A percentile compares a stretch with the other conserved stretches of the same genome.
These are phyloP conservation scores for Leavenworthia alabamica DNA, from an alignment of 345 rosid species.

Conservation along the genomic window DNA sequence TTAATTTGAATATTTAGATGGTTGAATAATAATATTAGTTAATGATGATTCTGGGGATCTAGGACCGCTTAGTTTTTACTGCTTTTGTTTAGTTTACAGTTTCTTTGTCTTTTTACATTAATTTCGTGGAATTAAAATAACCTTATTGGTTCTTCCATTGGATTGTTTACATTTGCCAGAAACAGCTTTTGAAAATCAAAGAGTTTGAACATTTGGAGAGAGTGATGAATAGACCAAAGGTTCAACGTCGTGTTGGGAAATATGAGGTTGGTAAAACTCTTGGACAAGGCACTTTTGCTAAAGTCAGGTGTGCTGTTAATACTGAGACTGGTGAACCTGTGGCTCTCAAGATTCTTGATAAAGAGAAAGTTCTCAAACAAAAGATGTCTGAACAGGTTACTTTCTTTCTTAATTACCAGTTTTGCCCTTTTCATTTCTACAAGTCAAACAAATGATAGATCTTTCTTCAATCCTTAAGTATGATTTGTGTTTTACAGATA, in stretches of 20 bases:
- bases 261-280: conserved; percentile 89
- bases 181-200: conserved; percentile 2
- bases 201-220: too few relatives aligned
- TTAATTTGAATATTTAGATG: too few relatives aligned
- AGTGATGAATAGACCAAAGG: conserved; percentile 36
- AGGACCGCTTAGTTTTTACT: background rate
- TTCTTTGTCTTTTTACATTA: background rate
- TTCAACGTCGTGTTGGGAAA: conserved; percentile 81
- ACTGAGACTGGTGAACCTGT: conserved; percentile 65
- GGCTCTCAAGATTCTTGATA: conserved; percentile 91
- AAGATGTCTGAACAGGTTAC: conserved; percentile 98
- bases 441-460: background rate
- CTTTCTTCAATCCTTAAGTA: background rate
- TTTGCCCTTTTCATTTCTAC: too few relatives aligned
- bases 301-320: conserved; percentile 84
- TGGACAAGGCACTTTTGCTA: conserved; percentile 95
- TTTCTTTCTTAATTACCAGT: too few relatives aligned
- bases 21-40: too few relatives aligned
- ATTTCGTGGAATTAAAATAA: background rate
- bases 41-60: too few relatives aligned
- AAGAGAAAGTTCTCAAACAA: conserved; percentile 89
- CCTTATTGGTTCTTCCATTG: background rate
- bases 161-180: background rate
- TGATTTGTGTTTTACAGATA: conserved; percentile 43
- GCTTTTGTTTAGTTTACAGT: background rate